Base-by-base conservation (phyloP, 352 stramenopile genomes). In the Hyaloperonospora brassicae region DNA sequence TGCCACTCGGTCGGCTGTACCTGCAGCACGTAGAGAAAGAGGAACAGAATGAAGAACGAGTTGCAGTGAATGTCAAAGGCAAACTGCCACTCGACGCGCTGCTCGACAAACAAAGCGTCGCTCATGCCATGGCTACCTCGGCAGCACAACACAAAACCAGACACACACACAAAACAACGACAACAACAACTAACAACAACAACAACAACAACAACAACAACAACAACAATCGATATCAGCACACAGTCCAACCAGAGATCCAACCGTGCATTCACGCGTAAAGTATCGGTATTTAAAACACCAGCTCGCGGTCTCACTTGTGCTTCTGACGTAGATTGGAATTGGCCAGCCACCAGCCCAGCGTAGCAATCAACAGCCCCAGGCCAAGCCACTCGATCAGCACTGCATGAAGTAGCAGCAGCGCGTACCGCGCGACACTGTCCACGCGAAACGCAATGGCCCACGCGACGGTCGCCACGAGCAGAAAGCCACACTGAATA, bases 41-140 rank as follows among this genome's bases (percentile, higher is more conserved):
- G 74, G 62, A 98, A 98, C 27, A 98, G 66, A 46, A 96, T 87
- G 55, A 98, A 98, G 75, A 99, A 99, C 35, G 94, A 85, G 81
- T 99, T 99, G 84, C 93, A 98, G 76, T 99, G 97, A 62, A 99
- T 98, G 77, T 99, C 97, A 71, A 99, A 98, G 14, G 96, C 95
- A 68, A 98, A 99, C 49, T 99, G 79, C 95, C 94, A 99, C 79
- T 99, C 97, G 6, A 99, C 97, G 36, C 83, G 79, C 76, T 99
- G 97, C 57, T 97, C 88, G 21, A 98, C 95, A 61, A 92, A 88
- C 40, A 92, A 78, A 59, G 73, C 74, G 56, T 95, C 74, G 22
- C 79, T 72, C 31, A 86, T 81, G n/a, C 72, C 72, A 38, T 83
- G 76, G 54, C 76, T 88, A 41, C 25, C 47, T 6, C n/a, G 43